These are phyloP conservation scores for Fonsecaea monophora DNA, from an alignment of 2,329 filamentous ascomycete genomes.

Conservation along the genomic window DNA sequence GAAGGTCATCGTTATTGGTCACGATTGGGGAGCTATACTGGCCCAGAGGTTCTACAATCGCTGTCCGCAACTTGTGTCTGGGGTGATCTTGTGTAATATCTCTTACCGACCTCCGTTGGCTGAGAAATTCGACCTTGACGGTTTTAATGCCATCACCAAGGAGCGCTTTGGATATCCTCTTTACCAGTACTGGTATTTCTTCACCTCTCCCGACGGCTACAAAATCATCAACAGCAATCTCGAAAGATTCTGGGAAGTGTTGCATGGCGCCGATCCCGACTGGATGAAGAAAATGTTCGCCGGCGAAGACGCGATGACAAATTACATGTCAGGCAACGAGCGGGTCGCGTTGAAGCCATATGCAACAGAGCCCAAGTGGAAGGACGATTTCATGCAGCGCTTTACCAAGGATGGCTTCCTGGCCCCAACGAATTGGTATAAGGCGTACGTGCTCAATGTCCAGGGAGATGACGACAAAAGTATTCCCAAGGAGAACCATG, in stretches of 20 bases:
- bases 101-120: conserved; percentile 49
- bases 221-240: conserved; percentile 49
- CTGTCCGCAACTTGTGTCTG: conserved; percentile 50
- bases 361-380: conserved; percentile 43
- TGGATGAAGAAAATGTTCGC: conserved; percentile 50
- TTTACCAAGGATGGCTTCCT: conserved; percentile 40
- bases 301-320: conserved; percentile 45
- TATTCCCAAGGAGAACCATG: conserved; percentile 24
- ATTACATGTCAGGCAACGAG: conserved; percentile 38
- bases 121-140: conserved; percentile 48
- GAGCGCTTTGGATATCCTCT: conserved; percentile 48
- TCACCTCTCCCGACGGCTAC: conserved; percentile 50
- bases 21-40: conserved; percentile 58
- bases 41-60: conserved; percentile 53
- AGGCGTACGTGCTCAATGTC: conserved; percentile 16
- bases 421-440: conserved; percentile 25
- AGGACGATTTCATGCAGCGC: conserved; percentile 45
- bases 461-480: conserved; percentile 24
- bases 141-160: conserved; percentile 44
- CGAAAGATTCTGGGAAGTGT: conserved; percentile 47
- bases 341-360: conserved; percentile 46
- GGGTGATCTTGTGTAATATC: conserved; percentile 54
- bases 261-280: conserved; percentile 45
- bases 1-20: conserved; percentile 54
- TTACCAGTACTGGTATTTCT: conserved; percentile 57